Base-by-base conservation (phyloP, 2,329 filamentous ascomycete genomes). In the Stachybotrys chlorohalonatus region DNA sequence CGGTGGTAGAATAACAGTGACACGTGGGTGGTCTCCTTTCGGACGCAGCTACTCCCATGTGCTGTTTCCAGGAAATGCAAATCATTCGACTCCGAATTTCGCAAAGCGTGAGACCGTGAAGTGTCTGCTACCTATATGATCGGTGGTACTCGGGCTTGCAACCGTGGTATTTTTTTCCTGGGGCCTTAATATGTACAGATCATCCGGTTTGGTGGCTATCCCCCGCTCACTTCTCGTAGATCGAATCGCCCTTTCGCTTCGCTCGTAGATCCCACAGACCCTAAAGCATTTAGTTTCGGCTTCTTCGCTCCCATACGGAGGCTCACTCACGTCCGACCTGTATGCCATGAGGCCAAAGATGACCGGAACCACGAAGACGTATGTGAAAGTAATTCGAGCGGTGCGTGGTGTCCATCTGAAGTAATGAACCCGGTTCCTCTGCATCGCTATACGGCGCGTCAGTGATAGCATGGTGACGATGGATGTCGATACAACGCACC, bases 331-430 rank as follows among this genome's bases (percentile, higher is more conserved):
- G 66, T 97, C 93, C 58, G 86, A 92, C 67, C 82, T 84, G 70
- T 89, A 95, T 56, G 84, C 90, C 55, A 89, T 67, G 67, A 85
- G 85, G 50, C 85, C 85, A 61, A 95, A 64, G 55, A 88, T 76
- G 47, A 75, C 71, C 7, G 94, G 94, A 48, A 96, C 81, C 53
- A 86, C 75, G 39, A 85, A 75, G 56, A 87, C 81, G 72, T 93
- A 96, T 60, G 86, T 77, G 68, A 96, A 83, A 5, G 86, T 85
- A 66, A 96, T 73, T 75, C 83, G 84, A 32, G 90, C 90, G 49
- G 90, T 95, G 66, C 88, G 81, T 53, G 84, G 82, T 42, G 88
- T 97, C 90, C 90, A 97, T 72, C 90, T 83, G 82, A 97, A 99
- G 82, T 90, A 96, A 75, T 90, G 90, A 82, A 92, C 87, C 62